Evolutionary conservation across 73 alveolate genomes (phyloP), one percentile per base, ranked within the genome.

Genomic region (Tetrahymena borealis): DNA sequence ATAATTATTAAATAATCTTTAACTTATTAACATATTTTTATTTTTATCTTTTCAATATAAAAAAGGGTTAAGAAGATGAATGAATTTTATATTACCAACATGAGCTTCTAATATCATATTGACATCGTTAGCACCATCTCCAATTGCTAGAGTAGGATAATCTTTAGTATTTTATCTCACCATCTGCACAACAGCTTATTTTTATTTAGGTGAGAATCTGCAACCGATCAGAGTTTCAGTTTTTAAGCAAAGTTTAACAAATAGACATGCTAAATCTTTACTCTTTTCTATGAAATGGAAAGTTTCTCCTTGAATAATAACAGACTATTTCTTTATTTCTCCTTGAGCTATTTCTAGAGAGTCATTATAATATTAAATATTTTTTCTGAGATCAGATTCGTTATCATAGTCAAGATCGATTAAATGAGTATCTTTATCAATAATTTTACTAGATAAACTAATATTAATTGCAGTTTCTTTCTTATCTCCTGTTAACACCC

Each of bases 121-220:
- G 28, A 98, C 99, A 96, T 98, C 99, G 96, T 98, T 98, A 12
- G 99, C 99, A 24, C 99, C 99, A 94, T 98, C 99, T 16, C 99
- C 99, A 33, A 98, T 98, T 32, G 99, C 99, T 37, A 98, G 96
- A 40, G 99, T 97, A 39, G 96, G 94, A 4, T 90, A 94, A 39
- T 95, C 79, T 24, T 98, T 97, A 60, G 94, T 90, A 12, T 96
- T 85, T 15, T 78, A 41, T 93, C 93, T 97, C 11, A 97, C 95
- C 33, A 98, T 93, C 39, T 95, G 93, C 4, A 98, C 99, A 91
- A 98, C 96, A 92, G 97, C 98, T 35, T 99, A 98, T 94, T 98
- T 98, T 93, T 98, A 98, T 94, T 96, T 97, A n/a, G 99, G 99
- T 16, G 99, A 93, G 28, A 98, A 99, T 90, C 99, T 91, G 95